These are phyloP conservation scores for Amniculicola lignicola DNA, from an alignment of 495 filamentous ascomycete genomes.

Conservation along the genomic window DNA sequence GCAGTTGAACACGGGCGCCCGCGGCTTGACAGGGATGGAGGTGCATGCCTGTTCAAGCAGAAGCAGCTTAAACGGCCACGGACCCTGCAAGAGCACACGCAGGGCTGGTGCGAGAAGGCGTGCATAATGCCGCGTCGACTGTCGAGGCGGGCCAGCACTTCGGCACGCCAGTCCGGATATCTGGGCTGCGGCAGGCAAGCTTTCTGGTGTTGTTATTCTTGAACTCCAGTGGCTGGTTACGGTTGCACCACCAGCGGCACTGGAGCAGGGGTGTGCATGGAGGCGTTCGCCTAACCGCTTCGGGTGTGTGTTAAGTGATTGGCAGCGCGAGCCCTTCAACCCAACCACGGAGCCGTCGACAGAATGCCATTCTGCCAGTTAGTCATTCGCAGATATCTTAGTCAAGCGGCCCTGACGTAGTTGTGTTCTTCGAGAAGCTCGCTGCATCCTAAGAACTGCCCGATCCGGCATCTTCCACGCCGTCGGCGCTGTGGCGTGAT, in stretches of 20 bases:
- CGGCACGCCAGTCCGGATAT: conserved; percentile 16
- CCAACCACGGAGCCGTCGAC: background rate
- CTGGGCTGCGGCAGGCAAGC: conserved; percentile 18
- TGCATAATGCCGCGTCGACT: conserved; percentile 22
- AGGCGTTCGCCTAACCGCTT: conserved; percentile 18
- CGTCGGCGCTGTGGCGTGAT: background rate
- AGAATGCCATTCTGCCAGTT: background rate
- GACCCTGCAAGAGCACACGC: conserved; percentile 24
- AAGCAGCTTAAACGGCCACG: conserved; percentile 13
- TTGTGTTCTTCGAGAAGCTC: background rate
- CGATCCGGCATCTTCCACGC: background rate
- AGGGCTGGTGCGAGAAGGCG: conserved; percentile 27
- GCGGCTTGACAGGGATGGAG: conserved; percentile 22
- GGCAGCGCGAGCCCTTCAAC: background rate
- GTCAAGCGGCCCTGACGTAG: conserved; percentile 4
- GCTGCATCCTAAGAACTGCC: background rate
- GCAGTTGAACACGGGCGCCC: conserved; percentile 7
- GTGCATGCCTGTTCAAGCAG: background rate
- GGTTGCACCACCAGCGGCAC: conserved; percentile 23
- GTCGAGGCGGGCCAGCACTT: conserved; percentile 2
- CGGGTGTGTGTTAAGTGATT: conserved; percentile 24
- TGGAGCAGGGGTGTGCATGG: conserved; percentile 22
- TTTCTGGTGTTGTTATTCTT: conserved; percentile 31
- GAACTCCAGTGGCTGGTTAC: conserved; percentile 25
- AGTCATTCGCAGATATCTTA: conserved; percentile 20